These are phyloP conservation scores for Hibiscus mutabilis DNA, from an alignment of 345 rosid species.

Conservation along the genomic window DNA sequence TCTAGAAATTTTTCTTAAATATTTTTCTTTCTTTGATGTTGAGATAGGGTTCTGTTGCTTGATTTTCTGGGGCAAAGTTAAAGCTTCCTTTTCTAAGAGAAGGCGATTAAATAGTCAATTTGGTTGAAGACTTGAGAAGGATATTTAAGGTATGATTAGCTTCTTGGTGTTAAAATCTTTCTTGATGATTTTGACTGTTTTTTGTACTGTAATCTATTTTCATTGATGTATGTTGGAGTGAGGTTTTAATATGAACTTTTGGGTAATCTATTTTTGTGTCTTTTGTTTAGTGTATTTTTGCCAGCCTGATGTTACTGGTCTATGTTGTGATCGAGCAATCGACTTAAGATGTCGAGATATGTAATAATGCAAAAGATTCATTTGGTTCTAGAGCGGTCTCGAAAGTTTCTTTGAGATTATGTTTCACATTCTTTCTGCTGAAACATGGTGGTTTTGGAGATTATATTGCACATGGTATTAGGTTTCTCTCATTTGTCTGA, in stretches of 20 bases:
- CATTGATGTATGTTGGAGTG: neutral
- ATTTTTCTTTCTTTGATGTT: slow-evolving; percentile 7
- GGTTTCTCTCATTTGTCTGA: neutral
- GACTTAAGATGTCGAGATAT: neutral
- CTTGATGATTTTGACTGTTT: neutral
- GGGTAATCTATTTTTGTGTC: neutral
- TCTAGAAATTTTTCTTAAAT: neutral
- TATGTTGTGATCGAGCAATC: neutral
- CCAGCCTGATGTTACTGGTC: neutral
- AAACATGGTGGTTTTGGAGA: neutral
- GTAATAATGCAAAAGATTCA: neutral
- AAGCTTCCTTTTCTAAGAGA: neutral
- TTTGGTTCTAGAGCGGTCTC: neutral
- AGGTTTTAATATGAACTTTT: neutral
- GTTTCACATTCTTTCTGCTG: neutral
- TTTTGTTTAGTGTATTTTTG: neutral
- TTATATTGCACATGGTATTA: neutral
- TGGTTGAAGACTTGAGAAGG: slow-evolving; percentile 7
- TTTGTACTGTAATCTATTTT: neutral
- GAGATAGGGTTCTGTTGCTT: slow-evolving; percentile 9
- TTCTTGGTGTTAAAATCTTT: neutral
- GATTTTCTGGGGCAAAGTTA: neutral
- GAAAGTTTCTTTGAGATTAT: neutral
- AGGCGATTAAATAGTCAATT: slow-evolving; percentile 2
- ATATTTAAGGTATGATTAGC: slow-evolving; percentile 9